Conservation (phyloP, 768 basidiomycete species). For the Mrakia frigida region DNA sequence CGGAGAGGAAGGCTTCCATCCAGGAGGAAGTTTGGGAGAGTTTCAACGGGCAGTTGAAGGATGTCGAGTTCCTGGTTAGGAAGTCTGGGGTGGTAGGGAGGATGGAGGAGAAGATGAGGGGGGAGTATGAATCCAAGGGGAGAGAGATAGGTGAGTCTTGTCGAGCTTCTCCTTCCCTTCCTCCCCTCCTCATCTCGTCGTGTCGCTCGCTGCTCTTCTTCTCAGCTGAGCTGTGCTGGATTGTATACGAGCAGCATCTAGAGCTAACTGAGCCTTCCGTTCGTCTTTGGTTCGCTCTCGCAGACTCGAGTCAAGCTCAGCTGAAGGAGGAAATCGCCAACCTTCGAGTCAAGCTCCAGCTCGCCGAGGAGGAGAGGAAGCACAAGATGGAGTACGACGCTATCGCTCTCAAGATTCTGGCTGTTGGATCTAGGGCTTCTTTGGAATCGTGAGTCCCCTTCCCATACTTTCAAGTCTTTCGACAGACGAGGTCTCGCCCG, state of each 20-base stretch:
- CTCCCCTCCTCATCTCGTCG: too few species aligned
- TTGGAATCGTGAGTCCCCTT: conserved; percentile 12
- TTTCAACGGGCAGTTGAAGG: conserved; percentile 19
- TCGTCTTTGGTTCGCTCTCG: neutral
- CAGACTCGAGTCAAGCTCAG: conserved; percentile 1
- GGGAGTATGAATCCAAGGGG: conserved; percentile 19
- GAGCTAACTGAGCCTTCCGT: neutral
- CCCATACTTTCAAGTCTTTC: neutral
- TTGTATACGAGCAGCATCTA: too few species aligned
- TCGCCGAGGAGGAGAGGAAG: conserved; percentile 12
- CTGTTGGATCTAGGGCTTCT: neutral
- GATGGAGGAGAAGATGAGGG: conserved; percentile 30
- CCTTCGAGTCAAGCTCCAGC: neutral
- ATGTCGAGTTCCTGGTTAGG: conserved; percentile 25
- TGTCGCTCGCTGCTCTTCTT: too few species aligned
- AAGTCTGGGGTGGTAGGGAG: conserved; percentile 16
- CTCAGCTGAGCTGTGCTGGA: too few species aligned
- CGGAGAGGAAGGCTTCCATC: neutral
- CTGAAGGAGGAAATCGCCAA: conserved; percentile 18
- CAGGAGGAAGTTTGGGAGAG: conserved; percentile 15
- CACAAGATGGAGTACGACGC: conserved; percentile 32
- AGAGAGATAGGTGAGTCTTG: conserved; percentile 29
- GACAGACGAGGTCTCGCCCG: neutral
- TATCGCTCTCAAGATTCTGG: conserved; percentile 17
- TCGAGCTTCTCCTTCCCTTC: neutral